Evolutionary conservation across 2,329 filamentous ascomycete genomes (phyloP), one percentile per base, ranked within the genome.

Genomic region (Aspergillus fischeri): DNA sequence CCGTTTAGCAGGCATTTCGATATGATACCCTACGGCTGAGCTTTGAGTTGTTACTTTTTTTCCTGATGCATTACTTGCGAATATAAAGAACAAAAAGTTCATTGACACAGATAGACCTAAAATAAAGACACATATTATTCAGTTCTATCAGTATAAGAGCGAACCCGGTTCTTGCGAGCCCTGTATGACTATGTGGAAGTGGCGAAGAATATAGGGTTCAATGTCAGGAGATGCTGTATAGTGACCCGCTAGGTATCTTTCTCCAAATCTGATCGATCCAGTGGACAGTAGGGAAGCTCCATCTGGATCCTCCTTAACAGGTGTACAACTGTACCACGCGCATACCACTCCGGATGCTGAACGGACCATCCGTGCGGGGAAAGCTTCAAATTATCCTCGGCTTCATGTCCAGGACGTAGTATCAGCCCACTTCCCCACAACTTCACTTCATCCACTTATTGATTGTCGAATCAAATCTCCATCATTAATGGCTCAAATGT

Each of bases 11-110:
- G 71, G 70, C 70, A 72, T 74, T 73, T 72, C 68, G 70, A 72
- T 73, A 73, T 73, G 71, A 74, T 74, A 74, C 71, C 71, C 71
- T 73, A 73, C 70, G 70, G 69, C 70, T 69, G 69, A 72, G 67
- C 68, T 72, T 73, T 62, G 60, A 62, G 61, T 65, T 63, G 61
- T 63, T 59, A 54, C 53, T 63, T 63, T 60, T 59, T 53, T 32
- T 57, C 44, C 45, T 50, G 3, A 9, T 32, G 42, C 42, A 45
- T 45, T 45, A 24, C 6, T 20, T 38, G 29, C 25, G 49, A 32
- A 35, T 27, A 20, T 21, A 51, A 32, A 38, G 25, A 29, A 17
- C 25, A 21, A 38, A 51, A 32, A 51, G 49, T 29, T 25, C 29
- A 1, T 14, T 38, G 49, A 41, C 29, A 20, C n/a, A 29, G 17